These are phyloP conservation scores for Metschnikowia lunata DNA, from an alignment of 805 yeast species.

Conservation along the genomic window DNA sequence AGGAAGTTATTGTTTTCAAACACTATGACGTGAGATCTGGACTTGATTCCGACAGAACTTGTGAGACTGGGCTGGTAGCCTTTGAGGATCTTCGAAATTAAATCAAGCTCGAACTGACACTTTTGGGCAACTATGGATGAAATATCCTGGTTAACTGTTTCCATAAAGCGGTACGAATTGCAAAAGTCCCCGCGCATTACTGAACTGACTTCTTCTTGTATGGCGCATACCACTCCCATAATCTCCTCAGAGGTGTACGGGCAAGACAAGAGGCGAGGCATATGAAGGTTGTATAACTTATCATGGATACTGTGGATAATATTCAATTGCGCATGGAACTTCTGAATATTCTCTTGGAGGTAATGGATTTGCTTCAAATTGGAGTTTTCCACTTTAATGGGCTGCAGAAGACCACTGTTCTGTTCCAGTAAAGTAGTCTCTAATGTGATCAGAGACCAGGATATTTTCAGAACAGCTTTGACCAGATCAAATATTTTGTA, in stretches of 20 bases:
- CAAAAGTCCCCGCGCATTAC: conserved; percentile 15
- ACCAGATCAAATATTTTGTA: conserved; percentile 25
- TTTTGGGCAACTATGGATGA: conserved; percentile 16
- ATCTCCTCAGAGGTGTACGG: conserved; percentile 2
- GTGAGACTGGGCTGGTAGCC: neutral
- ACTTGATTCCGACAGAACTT: neutral
- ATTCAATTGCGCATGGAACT: conserved; percentile 13
- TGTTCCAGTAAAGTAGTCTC: conserved; percentile 20
- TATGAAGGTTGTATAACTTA: conserved; percentile 2
- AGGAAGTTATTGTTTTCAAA: conserved; percentile 34
- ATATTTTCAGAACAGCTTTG: neutral
- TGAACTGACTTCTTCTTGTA: conserved; percentile 6
- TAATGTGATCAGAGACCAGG: conserved; percentile 12
- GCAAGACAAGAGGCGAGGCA: conserved; percentile 6
- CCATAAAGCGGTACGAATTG: conserved; percentile 17
- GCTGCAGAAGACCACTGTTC: conserved; percentile 14
- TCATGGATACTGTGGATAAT: conserved; percentile 4
- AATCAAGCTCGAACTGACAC: conserved; percentile 12
- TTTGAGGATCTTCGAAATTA: neutral
- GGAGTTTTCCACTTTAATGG: neutral
- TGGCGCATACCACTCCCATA: neutral
- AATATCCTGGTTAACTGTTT: conserved; percentile 24
- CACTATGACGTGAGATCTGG: conserved; percentile 17
- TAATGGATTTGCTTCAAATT: conserved; percentile 16
- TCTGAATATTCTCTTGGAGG: conserved; percentile 23